Base-by-base conservation (phyloP, 2,329 filamentous ascomycete species). In the Lasiodiplodia sp. region DNA sequence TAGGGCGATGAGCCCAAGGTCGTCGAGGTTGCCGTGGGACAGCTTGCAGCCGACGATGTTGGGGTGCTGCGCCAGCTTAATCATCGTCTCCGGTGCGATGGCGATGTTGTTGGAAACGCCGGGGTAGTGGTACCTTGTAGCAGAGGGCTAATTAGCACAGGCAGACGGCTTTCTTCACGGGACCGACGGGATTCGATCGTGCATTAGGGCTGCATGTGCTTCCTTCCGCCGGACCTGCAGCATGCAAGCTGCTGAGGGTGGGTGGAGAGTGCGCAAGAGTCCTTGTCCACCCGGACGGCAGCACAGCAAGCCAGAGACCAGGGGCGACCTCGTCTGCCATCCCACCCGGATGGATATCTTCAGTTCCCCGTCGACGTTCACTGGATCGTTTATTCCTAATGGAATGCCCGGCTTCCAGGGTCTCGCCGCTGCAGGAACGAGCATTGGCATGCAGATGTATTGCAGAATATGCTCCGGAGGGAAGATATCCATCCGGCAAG, bases 21-120 rank as follows among this genome's bases (percentile, higher is more conserved):
- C 81, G 28, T 87, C 87, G 65, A 89, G 82, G 73, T 89, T 86
- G 67, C 87, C 87, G 76, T 90, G 87, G 0, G 87, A 89, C 66
- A 90, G 83, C 79, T 90, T 90, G 78, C 86, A 88, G 56, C 88
- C 88, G 5, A 89, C 87, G 68, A 90, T 89, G 73, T 90, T 89
- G 34, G 85, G 82, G 75, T 90, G 87, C 58, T 81, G 77, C 5
- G 88, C 81, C 18, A 90, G 84, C 72, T 78, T 76, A 72, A 80
- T 85, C 71, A 86, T 87, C 0, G 87, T 87, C 2, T 83, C 79
- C 2, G 87, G 84, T 1, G 82, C 75, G 69, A 89, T 83, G 71
- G 83, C 83, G 72, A 90, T 81, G 72, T 87, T 86, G 80, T 90
- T 90, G 12, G 87, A 88, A 21, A 90, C 88, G 49, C 85, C 87